phyloP scores from a whole-genome alignment of 1,284 basidiomycete genomes.

The Ceratobasidium sp. region DNA sequence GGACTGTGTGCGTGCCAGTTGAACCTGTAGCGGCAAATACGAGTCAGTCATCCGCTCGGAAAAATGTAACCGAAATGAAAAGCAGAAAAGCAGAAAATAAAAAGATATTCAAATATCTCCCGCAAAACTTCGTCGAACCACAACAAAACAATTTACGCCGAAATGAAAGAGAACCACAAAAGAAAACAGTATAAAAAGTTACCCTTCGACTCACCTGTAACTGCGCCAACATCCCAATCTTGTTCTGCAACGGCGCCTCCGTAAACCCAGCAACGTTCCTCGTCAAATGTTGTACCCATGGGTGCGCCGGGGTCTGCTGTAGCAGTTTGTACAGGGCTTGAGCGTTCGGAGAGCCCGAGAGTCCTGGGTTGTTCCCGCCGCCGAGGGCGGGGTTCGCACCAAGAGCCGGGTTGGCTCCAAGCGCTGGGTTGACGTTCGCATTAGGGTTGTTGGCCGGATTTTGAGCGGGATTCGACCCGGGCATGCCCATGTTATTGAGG shows the following conservation, averaged over 20 bases:
- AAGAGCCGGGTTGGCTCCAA: too few species aligned
- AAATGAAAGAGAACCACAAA: background rate
- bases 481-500: background rate
- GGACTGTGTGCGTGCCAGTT: background rate
- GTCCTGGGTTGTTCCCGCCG: background rate
- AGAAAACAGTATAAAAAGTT: background rate
- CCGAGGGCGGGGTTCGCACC: background rate
- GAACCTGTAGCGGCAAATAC: background rate
- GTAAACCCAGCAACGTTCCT: conserved; percentile 5
- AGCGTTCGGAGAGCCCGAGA: conserved; percentile 22
- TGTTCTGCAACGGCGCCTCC: conserved; percentile 31
- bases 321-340: conserved; percentile 17
- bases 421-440: background rate
- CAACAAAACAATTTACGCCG: too few species aligned
- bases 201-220: conserved; percentile 61
- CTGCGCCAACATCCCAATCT: conserved; percentile 38
- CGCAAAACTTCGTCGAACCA: too few species aligned
- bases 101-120: background rate
- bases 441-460: background rate
- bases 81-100: background rate
- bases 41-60: too few species aligned
- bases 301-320: conserved; percentile 23
- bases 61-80: background rate
- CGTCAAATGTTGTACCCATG: conserved; percentile 27
- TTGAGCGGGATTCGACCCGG: background rate